Base-by-base conservation (phyloP, 208 protist genomes). In the Borovskyia barvae region DNA sequence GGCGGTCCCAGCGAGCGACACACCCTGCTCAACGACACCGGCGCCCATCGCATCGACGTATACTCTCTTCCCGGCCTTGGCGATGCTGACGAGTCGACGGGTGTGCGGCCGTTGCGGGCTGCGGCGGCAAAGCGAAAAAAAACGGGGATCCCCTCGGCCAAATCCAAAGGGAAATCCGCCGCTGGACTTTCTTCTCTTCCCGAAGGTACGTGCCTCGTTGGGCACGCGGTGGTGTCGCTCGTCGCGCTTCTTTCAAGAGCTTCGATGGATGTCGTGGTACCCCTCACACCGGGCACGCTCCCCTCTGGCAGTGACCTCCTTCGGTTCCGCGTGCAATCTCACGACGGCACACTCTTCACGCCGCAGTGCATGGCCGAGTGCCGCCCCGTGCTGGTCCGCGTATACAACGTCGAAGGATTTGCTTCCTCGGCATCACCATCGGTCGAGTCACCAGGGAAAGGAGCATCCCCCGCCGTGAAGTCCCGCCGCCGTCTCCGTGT, bases 11-110 rank as follows among this genome's bases (percentile, higher is more conserved):
- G 57, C 2, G 35, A 17, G 12, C 56, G 47, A 19, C 37, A 72
- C 5, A 46, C 50, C 40, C 22, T 65, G 36, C 42, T 64, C 12
- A 65, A 64, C 37, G 33, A 42, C 24, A 24, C 42, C 49, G 46
- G 43, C 24, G 66, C 66, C 1, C 51, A 65, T 17, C 56, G 55
- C 42, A 24, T 72, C 26, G 66, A 72, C 42, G 57, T 72, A 25
- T 72, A 55, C 41, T 8, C n/a, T 1, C 36, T 63, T 7, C 41
- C 55, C 2, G 14, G 19, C 15, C n/a, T 9, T n/a, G 49, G 26
- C 19, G 40, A 30, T 47, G 46, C 20, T 12, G 41, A 58, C 2
- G 49, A 47, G 4, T 19, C 25, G 17, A n/a, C 30, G 6, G 49
- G 46, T 11, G 46, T 33, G 8, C 48, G 51, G 22, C 33, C 30